Evolutionary conservation across 805 yeast species (phyloP).

Genomic region (Saturnispora dispora): DNA sequence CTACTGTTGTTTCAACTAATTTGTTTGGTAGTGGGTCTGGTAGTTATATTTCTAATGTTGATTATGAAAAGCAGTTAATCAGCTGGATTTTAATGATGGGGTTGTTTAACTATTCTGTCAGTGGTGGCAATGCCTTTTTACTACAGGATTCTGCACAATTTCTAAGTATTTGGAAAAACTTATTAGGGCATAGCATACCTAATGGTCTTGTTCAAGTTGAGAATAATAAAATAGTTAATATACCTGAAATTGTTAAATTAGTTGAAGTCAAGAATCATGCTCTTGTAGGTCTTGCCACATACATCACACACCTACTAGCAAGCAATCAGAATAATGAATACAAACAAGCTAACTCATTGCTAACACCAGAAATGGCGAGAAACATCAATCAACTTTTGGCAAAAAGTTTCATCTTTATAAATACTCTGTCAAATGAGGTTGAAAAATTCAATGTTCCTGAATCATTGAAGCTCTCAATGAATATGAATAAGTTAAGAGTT

Average conservation of each 20-base stretch:
- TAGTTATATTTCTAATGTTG: constrained; percentile 21
- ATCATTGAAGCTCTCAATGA: constrained; percentile 19
- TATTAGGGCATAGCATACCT: constrained; percentile 42
- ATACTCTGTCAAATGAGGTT: constrained; percentile 20
- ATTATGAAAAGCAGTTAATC: constrained; percentile 32
- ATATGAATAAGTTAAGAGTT: constrained; percentile 25
- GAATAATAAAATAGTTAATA: constrained; percentile 26
- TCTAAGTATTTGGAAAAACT: constrained; percentile 53
- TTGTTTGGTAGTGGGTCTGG: constrained; percentile 25
- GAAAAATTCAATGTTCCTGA: constrained; percentile 12
- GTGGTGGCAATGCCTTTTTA: constrained; percentile 25
- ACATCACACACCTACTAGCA: constrained; percentile 39
- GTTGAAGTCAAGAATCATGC: constrained; percentile 49
- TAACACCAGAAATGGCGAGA: constrained; percentile 27
- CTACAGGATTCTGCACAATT: constrained; percentile 50
- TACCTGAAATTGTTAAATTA: constrained; percentile 29
- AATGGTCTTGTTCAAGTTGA: constrained; percentile 29
- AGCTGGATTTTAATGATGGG: constrained; percentile 63
- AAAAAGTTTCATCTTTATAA: constrained; percentile 26
- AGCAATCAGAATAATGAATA: constrained; percentile 21
- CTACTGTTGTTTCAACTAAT: constrained; percentile 28
- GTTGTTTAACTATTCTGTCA: constrained; percentile 41
- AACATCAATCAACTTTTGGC: constrained; percentile 25
- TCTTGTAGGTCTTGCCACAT: constrained; percentile 46
- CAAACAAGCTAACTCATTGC: constrained; percentile 19